Evolutionary conservation across 2,329 filamentous ascomycete genomes (phyloP), one percentile per base, ranked within the genome.

Genomic region (Cercospora brassicicola): DNA sequence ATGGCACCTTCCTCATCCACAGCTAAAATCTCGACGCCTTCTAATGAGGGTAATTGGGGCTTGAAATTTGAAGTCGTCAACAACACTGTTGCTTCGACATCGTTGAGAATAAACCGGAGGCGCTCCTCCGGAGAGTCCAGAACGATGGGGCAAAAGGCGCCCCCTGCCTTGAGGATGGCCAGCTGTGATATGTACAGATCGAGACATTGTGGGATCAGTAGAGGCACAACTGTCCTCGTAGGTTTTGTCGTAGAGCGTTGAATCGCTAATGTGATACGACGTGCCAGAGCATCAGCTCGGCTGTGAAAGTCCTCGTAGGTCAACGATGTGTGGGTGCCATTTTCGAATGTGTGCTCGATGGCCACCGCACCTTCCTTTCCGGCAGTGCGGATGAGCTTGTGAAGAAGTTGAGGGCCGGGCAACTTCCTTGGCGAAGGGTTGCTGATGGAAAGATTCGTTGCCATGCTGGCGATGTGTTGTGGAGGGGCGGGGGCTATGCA

Each of bases 61-160:
- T 74, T 80, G 61, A 88, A 80, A 4, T 82, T 81, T 15, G 81
- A 75, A 0, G 85, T 88, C 0, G 90, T 91, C 53, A 97, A 80
- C 30, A 96, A 81, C 0, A 96, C 77, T 7, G 80, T 81, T 6
- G 93, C 92, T 10, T 84, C 83, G 45, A 96, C 87, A 82, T 97
- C 93, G n/a, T 86, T 78, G 15, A 94, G 79, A 60, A 97, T 94
- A 77, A 96, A 97, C 61, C 85, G 87, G 53, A 96, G 84, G 59
- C 94, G 86, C 63, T 96, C 92, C 3, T 83, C 78, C 0, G 94
- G 94, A 0, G 90, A 87, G 78, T 96, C 93, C 59, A 91, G 84
- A 69, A 90, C 90, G 65, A 97, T 81, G 0, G 94, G 93, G 72
- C 93, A 97, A 74, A 97, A 97, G 0, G 92, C 92, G 39, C 87